Percentiles rank a stretch among this genome's conserved stretches.
Conservation (phyloP, 2,329 filamentous ascomycete genomes). For the Fusarium xyrophilum region DNA sequence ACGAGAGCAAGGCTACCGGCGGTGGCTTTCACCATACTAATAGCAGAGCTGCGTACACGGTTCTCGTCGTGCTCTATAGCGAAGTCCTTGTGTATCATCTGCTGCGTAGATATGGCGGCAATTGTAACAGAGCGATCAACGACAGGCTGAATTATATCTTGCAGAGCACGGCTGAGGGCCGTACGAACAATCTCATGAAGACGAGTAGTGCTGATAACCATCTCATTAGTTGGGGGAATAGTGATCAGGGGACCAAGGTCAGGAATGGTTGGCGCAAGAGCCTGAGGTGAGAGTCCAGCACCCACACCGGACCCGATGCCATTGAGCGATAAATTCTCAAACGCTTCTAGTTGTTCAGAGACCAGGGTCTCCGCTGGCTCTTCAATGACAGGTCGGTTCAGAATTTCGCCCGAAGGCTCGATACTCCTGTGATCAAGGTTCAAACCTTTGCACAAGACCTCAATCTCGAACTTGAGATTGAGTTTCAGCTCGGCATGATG, state of each 20-base stretch:
- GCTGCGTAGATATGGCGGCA: conserved; percentile 92
- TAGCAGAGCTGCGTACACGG: conserved; percentile 82
- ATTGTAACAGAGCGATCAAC: conserved; percentile 98
- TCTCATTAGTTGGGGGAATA: conserved; percentile 81
- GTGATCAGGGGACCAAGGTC: conserved; percentile 81
- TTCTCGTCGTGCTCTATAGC: conserved; percentile 90
- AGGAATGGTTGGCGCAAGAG: conserved; percentile 80
- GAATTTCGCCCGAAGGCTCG: conserved; percentile 84
- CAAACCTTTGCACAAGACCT: conserved; percentile 92
- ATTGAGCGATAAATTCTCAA: conserved; percentile 82
- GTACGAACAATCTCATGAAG: conserved; percentile 79
- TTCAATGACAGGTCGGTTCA: conserved; percentile 73
- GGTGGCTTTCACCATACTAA: conserved; percentile 93
- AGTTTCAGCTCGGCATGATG: conserved; percentile 92
- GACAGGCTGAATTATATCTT: conserved; percentile 96
- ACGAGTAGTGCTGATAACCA: conserved; percentile 74
- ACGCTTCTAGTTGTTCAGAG: conserved; percentile 76
- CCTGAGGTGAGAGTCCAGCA: conserved; percentile 77
- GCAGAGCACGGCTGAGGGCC: conserved; percentile 87
- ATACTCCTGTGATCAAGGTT: conserved; percentile 92
- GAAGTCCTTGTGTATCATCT: conserved; percentile 96
- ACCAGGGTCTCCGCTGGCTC: conserved; percentile 66
- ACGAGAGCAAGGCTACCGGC: conserved; percentile 93
- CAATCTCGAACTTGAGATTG: conserved; percentile 98
- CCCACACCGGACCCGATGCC: conserved; percentile 72